Evolutionary conservation across 2,329 filamentous ascomycete genomes (phyloP).

Genomic region (Exophiala oligosperma): DNA sequence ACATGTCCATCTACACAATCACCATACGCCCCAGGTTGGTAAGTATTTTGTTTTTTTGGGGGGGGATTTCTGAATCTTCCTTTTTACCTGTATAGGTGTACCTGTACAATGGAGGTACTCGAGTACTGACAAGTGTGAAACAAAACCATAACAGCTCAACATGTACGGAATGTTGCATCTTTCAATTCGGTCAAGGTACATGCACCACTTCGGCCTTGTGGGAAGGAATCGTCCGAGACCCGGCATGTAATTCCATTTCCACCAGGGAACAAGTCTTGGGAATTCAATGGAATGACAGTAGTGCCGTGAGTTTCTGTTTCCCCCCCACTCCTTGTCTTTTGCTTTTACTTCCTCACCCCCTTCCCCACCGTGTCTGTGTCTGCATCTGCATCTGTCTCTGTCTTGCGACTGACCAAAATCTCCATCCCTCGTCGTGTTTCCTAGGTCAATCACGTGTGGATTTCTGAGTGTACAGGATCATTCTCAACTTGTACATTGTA

Average conservation of each 20-base stretch:
- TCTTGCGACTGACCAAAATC: background rate
- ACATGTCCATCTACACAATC: slow-evolving; percentile 1
- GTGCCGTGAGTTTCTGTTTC: background rate
- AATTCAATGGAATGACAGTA: background rate
- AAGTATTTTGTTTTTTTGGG: background rate
- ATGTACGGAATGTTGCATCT: slow-evolving; percentile 16
- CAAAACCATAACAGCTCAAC: slow-evolving; percentile 1
- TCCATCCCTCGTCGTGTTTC: background rate
- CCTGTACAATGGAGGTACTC: too few species aligned
- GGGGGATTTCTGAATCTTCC: too few species aligned
- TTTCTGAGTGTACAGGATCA: slow-evolving; percentile 10
- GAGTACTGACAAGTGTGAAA: too few species aligned
- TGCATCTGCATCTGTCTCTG: background rate
- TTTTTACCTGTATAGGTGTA: too few species aligned
- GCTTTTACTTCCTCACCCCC: background rate
- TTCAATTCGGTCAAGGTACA: background rate
- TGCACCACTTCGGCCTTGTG: background rate
- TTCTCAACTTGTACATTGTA: slow-evolving; percentile 10
- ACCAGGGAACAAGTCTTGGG: background rate
- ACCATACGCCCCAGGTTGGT: background rate
- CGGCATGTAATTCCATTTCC: background rate
- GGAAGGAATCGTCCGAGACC: background rate
- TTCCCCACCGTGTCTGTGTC: too few species aligned
- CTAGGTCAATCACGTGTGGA: slow-evolving; percentile 11
- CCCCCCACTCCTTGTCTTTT: background rate